A percentile compares a stretch with the other conserved stretches of the same genome.
Conservation (phyloP, 352 stramenopile genomes). For the Aphanomyces euteiches region DNA sequence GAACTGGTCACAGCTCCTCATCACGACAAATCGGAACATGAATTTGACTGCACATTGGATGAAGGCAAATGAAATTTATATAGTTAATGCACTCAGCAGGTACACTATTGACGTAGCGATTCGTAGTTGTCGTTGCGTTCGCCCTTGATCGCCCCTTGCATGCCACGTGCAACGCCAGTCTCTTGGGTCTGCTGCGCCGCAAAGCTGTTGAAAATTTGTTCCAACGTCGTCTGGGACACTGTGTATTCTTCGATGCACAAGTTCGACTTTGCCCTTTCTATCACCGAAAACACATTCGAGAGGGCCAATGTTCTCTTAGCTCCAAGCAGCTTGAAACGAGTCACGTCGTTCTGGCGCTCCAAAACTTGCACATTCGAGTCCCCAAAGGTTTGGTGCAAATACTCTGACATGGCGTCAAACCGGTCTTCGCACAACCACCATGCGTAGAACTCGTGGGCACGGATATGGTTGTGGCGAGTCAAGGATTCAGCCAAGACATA, state of each 20-base stretch:
- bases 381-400: constrained; percentile 46
- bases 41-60: too few relatives aligned
- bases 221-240: constrained; percentile 83
- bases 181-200: constrained; percentile 59
- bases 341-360: constrained; percentile 69
- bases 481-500: constrained; percentile 55
- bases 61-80: too few relatives aligned
- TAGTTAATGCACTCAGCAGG: too few relatives aligned
- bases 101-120: background rate
- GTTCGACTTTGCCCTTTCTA: constrained; percentile 55
- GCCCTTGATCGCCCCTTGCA: constrained; percentile 11
- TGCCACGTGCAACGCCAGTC: constrained; percentile 35
- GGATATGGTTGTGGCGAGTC: constrained; percentile 48
- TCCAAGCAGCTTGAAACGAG: constrained; percentile 59
- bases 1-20: too few relatives aligned
- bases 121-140: constrained; percentile 2
- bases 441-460: constrained; percentile 45
- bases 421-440: constrained; percentile 65
- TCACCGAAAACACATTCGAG: constrained; percentile 65
- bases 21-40: too few relatives aligned
- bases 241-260: constrained; percentile 81
- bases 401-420: constrained; percentile 44
- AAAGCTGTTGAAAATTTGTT: constrained; percentile 91
- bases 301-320: constrained; percentile 43
- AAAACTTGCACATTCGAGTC: constrained; percentile 47